These are phyloP conservation scores for Linnemannia hyalina DNA, from an alignment of 192 early-diverging fungal genomes.

Conservation along the genomic window DNA sequence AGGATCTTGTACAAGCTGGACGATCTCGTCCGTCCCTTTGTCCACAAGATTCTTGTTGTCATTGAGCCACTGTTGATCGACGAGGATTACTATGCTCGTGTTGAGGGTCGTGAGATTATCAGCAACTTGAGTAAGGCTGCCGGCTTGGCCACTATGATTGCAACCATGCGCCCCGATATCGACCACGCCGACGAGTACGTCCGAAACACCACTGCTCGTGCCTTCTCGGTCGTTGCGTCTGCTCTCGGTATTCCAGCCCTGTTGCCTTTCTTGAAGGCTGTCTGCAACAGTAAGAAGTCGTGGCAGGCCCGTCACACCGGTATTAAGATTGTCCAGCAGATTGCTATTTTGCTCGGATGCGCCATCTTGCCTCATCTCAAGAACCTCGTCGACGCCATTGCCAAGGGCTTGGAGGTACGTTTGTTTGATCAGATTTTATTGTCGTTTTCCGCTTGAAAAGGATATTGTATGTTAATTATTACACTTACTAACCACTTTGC, in stretches of 20 bases:
- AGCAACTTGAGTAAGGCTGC: conserved; percentile 97
- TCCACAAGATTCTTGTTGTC: conserved; percentile 99
- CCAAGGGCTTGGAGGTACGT: conserved; percentile 81
- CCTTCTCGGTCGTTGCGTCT: conserved; percentile 97
- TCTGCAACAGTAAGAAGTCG: conserved; percentile 94
- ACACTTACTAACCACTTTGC: not conserved
- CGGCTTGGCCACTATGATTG: conserved; percentile 97
- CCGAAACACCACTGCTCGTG: conserved; percentile 96
- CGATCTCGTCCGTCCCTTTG: conserved; percentile 94
- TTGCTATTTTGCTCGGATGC: conserved; percentile 94
- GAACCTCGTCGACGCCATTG: conserved; percentile 92
- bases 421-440: not conserved
- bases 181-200: conserved; percentile 99
- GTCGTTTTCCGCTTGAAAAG: not conserved
- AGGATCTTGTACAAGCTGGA: conserved; percentile 96
- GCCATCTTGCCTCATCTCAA: conserved; percentile 96
- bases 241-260: conserved; percentile 95
- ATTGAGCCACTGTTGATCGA: conserved; percentile 98
- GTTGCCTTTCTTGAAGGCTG: conserved; percentile 95
- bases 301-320: conserved; percentile 99
- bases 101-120: conserved; percentile 98
- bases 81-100: conserved; percentile 96
- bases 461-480: not conserved
- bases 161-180: conserved; percentile 99
- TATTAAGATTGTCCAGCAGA: conserved; percentile 97